These are phyloP conservation scores for Triadica sebifera DNA, from an alignment of 345 rosid species.

Conservation along the genomic window DNA sequence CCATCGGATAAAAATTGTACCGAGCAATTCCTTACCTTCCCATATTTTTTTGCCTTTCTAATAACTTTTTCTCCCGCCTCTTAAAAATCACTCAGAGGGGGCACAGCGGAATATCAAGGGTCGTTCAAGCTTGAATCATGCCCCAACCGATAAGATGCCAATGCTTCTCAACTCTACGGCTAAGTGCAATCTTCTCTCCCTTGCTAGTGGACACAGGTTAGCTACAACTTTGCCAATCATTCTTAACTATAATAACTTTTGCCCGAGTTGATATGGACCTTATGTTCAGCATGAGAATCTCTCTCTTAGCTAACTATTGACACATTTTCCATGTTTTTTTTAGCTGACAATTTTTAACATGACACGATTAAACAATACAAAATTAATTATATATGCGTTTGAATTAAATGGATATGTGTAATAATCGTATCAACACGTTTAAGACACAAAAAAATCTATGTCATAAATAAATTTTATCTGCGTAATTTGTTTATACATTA, in stretches of 20 bases:
- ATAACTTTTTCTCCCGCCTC: no score
- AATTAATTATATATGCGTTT: no score
- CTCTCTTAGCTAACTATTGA: constrained; percentile 76
- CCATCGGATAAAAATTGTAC: no score
- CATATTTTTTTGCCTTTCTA: no score
- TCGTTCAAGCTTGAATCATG: constrained; percentile 88
- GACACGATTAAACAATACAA: no score
- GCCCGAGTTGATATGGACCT: constrained; percentile 97
- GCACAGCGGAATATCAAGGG: constrained; percentile 68
- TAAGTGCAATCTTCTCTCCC: constrained; percentile 84
- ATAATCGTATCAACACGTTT: no score
- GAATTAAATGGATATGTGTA: no score
- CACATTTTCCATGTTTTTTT: constrained; percentile 87
- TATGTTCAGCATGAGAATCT: constrained; percentile 88
- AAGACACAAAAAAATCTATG: no score
- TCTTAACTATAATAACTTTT: constrained; percentile 76
- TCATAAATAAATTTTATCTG: no score
- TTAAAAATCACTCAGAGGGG: constrained; percentile 27
- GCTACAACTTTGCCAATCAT: constrained; percentile 84
- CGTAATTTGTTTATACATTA: no score
- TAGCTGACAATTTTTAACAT: no score
- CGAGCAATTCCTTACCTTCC: no score
- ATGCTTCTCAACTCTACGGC: constrained; percentile 82
- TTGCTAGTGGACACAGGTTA: constrained; percentile 88
- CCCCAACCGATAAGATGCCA: constrained; percentile 98